Evolutionary conservation across 148 eudicot genomes (phyloP).

Genomic region (Nepenthes gracilis): DNA sequence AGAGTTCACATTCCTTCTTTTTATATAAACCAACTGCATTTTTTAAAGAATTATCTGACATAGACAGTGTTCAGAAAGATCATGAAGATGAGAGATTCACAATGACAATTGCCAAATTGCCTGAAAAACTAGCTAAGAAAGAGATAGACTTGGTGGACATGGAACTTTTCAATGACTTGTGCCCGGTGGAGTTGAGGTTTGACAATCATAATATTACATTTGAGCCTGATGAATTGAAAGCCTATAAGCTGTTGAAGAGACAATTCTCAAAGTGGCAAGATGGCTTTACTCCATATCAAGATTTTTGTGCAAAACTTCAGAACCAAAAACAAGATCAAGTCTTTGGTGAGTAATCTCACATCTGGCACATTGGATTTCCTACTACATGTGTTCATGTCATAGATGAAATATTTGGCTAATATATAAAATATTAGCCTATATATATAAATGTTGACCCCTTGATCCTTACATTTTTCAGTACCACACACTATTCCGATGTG

Average conservation of each 20-base stretch:
- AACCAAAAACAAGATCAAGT: neutral
- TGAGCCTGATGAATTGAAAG: constrained; percentile 7
- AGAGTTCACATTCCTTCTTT: constrained; percentile 14
- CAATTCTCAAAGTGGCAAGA: constrained; percentile 9
- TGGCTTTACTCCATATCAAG: constrained; percentile 7
- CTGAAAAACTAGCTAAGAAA: neutral
- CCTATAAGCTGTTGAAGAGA: constrained; percentile 2
- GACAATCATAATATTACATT: neutral
- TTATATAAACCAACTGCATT: constrained; percentile 31
- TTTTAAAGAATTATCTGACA: constrained; percentile 8
- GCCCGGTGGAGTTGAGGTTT: constrained; percentile 5
- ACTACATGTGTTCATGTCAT: too few species aligned
- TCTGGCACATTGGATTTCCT: neutral
- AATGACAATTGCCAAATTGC: constrained; percentile 11
- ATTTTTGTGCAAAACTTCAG: constrained; percentile 4
- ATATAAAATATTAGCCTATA: too few species aligned
- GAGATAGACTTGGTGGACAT: neutral
- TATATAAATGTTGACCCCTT: too few species aligned
- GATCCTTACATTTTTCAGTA: too few species aligned
- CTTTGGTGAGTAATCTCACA: neutral
- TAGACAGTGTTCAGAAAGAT: constrained; percentile 5
- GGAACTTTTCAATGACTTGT: constrained; percentile 7
- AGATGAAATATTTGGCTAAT: too few species aligned
- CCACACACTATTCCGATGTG: too few species aligned
- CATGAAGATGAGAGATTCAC: constrained; percentile 19